phyloP scores from a whole-genome alignment of 2,329 filamentous ascomycete species.

The Meredithiella fracta region DNA sequence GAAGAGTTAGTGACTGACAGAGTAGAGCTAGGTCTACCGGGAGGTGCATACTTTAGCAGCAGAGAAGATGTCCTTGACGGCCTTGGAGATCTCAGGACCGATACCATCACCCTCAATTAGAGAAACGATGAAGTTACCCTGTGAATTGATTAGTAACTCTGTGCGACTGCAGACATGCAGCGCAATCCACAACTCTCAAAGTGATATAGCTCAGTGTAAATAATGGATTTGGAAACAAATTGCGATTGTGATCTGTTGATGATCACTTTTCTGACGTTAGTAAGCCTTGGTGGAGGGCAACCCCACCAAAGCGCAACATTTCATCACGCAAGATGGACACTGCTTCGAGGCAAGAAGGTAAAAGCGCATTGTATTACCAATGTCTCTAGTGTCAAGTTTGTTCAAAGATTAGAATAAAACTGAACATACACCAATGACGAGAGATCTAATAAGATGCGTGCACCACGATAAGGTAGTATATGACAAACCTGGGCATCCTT shows the following conservation, averaged over 20 bases:
- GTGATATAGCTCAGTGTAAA: neutral
- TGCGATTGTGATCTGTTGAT: neutral
- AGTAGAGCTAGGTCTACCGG: neutral
- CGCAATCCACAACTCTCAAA: neutral
- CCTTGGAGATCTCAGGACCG: constrained; percentile 91
- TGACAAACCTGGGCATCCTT: constrained; percentile 71
- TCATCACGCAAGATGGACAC: neutral
- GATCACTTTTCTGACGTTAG: neutral
- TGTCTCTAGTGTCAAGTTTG: no score
- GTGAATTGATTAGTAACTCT: constrained; percentile 15
- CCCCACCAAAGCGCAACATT: neutral
- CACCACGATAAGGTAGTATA: neutral
- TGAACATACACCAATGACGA: neutral
- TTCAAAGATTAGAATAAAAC: neutral
- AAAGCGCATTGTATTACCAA: no score
- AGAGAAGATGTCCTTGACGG: constrained; percentile 96
- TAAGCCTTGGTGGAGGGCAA: constrained; percentile 3
- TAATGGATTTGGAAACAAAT: neutral
- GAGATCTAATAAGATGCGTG: neutral
- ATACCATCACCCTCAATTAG: constrained; percentile 99
- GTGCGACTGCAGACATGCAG: neutral
- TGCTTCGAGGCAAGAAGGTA: neutral
- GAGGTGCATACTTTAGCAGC: constrained; percentile 61
- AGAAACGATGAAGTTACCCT: constrained; percentile 92
- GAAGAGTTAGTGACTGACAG: constrained; percentile 6